Evolutionary conservation across 148 eudicot genomes (phyloP).

Genomic region (Chenopodium formosanum): DNA sequence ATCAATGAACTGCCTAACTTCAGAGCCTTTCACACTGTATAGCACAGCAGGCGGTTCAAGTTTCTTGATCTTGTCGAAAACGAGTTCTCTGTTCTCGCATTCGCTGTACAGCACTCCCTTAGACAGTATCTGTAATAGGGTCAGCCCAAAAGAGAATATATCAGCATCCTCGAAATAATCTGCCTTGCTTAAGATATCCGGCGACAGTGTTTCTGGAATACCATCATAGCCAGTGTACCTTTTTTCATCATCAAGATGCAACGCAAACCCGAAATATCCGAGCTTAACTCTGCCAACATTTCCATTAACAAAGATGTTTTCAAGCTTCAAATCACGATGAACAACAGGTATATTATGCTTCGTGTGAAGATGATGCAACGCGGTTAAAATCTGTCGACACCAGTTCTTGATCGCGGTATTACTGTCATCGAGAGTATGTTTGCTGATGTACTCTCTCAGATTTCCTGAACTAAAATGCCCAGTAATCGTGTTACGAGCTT

Average conservation of each 20-base stretch:
- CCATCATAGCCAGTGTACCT: neutral
- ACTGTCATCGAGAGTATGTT: constrained; percentile 21
- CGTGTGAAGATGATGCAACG: constrained; percentile 24
- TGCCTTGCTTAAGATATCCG: too few relatives aligned
- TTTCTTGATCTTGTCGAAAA: constrained; percentile 20
- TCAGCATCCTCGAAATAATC: too few relatives aligned
- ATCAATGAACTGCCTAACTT: too few relatives aligned
- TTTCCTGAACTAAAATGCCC: constrained; percentile 35
- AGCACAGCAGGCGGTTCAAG: constrained; percentile 38
- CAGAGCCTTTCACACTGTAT: too few relatives aligned
- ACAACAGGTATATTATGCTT: constrained; percentile 15
- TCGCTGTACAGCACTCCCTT: constrained; percentile 28
- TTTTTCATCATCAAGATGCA: neutral
- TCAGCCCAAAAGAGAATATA: too few relatives aligned
- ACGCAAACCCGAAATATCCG: constrained; percentile 35
- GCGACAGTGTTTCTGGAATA: constrained; percentile 30
- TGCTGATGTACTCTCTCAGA: constrained; percentile 25
- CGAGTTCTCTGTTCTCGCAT: constrained; percentile 20
- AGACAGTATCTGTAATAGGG: constrained; percentile 26
- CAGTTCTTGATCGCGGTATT: constrained; percentile 32
- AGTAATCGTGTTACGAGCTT: constrained; percentile 28
- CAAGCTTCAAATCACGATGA: constrained; percentile 36
- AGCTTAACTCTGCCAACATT: constrained; percentile 32
- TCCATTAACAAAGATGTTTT: constrained; percentile 32
- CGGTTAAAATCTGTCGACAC: constrained; percentile 32